A percentile compares a stretch with the other conserved stretches of the same genome.
Evolutionary conservation across 352 stramenopile genomes (phyloP).

Genomic region (Pythium periplocum): DNA sequence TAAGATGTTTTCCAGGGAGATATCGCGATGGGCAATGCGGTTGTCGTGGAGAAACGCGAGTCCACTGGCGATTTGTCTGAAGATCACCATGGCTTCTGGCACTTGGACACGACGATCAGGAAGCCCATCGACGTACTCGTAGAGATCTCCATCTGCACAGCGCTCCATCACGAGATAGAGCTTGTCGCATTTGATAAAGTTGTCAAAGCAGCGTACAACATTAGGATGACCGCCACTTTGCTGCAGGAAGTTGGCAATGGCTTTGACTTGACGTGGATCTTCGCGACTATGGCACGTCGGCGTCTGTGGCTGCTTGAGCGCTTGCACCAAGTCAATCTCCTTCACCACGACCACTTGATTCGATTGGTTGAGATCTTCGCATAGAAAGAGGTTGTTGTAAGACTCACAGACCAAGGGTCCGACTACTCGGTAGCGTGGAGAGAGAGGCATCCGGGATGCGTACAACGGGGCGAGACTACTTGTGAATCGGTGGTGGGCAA

Average conservation of each 20-base stretch:
- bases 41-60: slow-evolving; percentile 21
- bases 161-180: slow-evolving; percentile 7
- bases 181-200: neutral
- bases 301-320: neutral
- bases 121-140: neutral
- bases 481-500: too few relatives aligned
- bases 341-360: too few relatives aligned
- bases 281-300: neutral
- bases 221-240: slow-evolving; percentile 3
- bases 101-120: slow-evolving; percentile 4
- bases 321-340: too few relatives aligned
- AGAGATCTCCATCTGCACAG: slow-evolving; percentile 10
- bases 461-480: too few relatives aligned
- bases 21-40: slow-evolving; percentile 25
- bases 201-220: slow-evolving; percentile 5
- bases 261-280: neutral
- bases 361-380: too few relatives aligned
- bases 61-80: slow-evolving; percentile 22
- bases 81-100: slow-evolving; percentile 7
- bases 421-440: too few relatives aligned
- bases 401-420: too few relatives aligned
- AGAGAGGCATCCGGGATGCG: too few relatives aligned
- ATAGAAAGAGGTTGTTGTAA: too few relatives aligned
- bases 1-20: slow-evolving; percentile 42
- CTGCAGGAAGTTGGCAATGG: slow-evolving; percentile 1